Evolutionary conservation across 2,329 filamentous ascomycete genomes (phyloP), one percentile per base, ranked within the genome.

Genomic region (Exophiala phaeomuriformis): DNA sequence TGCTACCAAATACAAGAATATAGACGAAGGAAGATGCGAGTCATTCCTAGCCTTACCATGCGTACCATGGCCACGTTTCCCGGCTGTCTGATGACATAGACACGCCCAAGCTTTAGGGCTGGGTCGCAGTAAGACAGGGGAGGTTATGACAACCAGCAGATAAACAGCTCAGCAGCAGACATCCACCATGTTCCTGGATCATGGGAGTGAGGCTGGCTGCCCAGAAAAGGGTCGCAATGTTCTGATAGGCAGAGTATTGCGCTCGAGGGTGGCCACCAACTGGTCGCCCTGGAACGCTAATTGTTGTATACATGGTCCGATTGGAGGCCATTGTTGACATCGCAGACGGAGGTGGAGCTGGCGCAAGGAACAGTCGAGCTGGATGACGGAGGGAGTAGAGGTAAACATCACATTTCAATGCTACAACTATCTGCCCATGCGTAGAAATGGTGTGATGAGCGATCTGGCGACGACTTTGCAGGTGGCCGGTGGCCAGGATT

Each of bases 201-300:
- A 19, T 28, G 19, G 28, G 39, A 41, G 39, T 41, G 39, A 41
- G 39, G 39, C 39, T 41, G 39, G 28, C 39, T 41, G 39, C 5
- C 12, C 10, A 12, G 12, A 27, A 6, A 5, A 6, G 12, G 39
- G 27, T 41, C 39, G 12, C 39, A 41, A 6, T 27, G 4, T 28
- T 41, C 39, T 41, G 39, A 41, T 41, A 41, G 39, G 39, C 39
- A 41, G 39, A 41, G 19, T 41, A n/a, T 32, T 45, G 8, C 10
- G 30, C 12, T 45, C 42, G n/a, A 45, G 42, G 32, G 42, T 32
- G 42, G 42, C 42, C 42, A 31, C 28, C 42, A 45, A 45, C 42
- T 45, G 42, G 42, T 45, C 28, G 42, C 42, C 42, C 42, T 45
- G 42, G 28, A 45, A 45, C 42, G 42, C 42, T 45, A 45, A 45